phyloP scores from a whole-genome alignment of 805 yeast genomes.

The Candida ponderosae region DNA sequence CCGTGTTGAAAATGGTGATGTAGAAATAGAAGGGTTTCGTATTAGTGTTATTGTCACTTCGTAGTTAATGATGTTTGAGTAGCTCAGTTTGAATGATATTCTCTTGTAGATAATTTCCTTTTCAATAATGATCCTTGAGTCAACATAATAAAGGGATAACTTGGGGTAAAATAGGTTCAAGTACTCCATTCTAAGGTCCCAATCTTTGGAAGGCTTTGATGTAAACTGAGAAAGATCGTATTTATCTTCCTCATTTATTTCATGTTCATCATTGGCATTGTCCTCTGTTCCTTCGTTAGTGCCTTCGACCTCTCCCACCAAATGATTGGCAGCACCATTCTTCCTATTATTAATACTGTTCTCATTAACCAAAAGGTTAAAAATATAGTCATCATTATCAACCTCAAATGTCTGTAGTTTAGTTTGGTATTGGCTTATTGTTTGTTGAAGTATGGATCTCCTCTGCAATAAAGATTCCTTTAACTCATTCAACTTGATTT shows the following conservation, averaged over 20 bases:
- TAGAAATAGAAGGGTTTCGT: too few relatives aligned
- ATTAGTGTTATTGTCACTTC: constrained; percentile 9
- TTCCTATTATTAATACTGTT: too few relatives aligned
- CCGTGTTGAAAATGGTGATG: too few relatives aligned
- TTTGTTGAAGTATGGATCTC: not conserved
- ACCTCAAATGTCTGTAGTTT: not conserved
- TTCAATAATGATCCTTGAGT: constrained; percentile 10
- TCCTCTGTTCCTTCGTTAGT: too few relatives aligned
- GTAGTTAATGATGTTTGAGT: constrained; percentile 6
- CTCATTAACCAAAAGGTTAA: not conserved
- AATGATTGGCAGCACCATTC: not conserved
- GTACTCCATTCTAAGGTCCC: constrained; percentile 15
- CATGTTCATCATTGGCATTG: not conserved
- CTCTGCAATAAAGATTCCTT: not conserved
- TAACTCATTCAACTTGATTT: not conserved
- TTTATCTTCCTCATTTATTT: constrained; percentile 1
- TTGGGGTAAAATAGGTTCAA: constrained; percentile 16
- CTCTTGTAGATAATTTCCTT: constrained; percentile 12
- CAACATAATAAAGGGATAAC: constrained; percentile 5
- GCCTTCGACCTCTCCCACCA: too few relatives aligned
- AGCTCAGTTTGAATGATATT: constrained; percentile 10
- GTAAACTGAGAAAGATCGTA: constrained; percentile 6
- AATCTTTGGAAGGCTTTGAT: constrained; percentile 14
- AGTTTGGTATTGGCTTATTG: not conserved
- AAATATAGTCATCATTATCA: not conserved